Evolutionary conservation across 2,329 filamentous ascomycete species (phyloP), one percentile per base, ranked within the genome.

Genomic region (Diaporthe vexans): DNA sequence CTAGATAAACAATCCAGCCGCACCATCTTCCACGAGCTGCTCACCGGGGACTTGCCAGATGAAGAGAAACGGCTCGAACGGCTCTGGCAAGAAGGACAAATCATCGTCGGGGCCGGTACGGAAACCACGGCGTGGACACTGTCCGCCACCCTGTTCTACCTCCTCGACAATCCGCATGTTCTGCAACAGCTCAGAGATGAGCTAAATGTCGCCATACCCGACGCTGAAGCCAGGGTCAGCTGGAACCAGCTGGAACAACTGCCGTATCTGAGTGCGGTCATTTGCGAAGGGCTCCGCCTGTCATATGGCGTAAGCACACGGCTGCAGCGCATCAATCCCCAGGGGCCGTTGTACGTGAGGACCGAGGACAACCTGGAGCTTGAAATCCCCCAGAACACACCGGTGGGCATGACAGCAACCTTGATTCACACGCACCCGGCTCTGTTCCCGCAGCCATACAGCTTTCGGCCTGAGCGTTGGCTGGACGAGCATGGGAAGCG

Each of bases 391-490:
- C 71, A 72, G 13, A 78, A 78, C 21, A 75, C 69, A 43, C 72
- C 76, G 5, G 65, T 79, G 35, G 77, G 78, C 33, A 79, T 78
- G 77, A 76, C 73, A 10, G 13, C 63, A 3, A 24, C 21, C 8
- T 35, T 79, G 11, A 24, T 74, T 10, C 76, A 79, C 65, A 75
- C 78, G 59, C 75, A 79, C 72, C 76, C 78, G 71, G 40, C 48
- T 11, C 1, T 77, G 0, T 79, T 78, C 58, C 78, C 78, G 11
- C 59, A 78, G 58, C 77, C 78, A 61, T 10, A 77, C 37, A 35
- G 37, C 17, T 80, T 78, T 52, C 29, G 48, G 17, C 78, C 78
- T 2, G 79, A 79, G 68, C 74, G 78, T 4, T 80, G 78, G 78
- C 21, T 80, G 19, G 76, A 57, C 35, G 29, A 57, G 40, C 15